These are phyloP conservation scores for Mucuna pruriens DNA, from an alignment of 306 rosid species.

Conservation along the genomic window DNA sequence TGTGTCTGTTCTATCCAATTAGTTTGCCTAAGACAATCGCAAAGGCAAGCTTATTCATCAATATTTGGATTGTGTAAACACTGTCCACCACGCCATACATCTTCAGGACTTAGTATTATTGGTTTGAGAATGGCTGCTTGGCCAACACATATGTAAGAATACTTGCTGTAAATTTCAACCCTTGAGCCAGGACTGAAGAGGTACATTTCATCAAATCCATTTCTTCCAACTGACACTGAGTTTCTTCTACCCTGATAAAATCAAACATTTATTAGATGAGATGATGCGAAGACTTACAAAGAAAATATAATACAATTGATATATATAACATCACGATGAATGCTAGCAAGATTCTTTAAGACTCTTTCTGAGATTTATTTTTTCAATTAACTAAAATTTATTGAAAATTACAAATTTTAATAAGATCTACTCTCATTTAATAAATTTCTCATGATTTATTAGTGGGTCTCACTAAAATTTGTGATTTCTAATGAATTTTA, in stretches of 20 bases:
- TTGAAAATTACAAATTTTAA: too few relatives aligned
- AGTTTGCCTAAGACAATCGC: constrained; percentile 7
- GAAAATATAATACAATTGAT: not conserved
- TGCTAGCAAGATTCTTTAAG: too few relatives aligned
- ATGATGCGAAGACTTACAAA: not conserved
- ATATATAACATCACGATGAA: not conserved
- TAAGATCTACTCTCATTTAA: too few relatives aligned
- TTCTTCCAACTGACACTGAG: constrained; percentile 72
- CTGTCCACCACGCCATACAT: constrained; percentile 70
- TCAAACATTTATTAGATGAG: not conserved
- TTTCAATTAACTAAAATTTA: too few relatives aligned
- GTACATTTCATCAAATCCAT: constrained; percentile 77
- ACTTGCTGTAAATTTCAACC: constrained; percentile 60
- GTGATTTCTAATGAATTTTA: too few relatives aligned
- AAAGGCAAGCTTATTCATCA: not conserved
- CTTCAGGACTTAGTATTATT: constrained; percentile 52
- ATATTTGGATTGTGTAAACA: constrained; percentile 74
- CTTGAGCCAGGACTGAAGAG: constrained; percentile 81
- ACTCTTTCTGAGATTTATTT: too few relatives aligned
- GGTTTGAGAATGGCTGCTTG: constrained; percentile 78
- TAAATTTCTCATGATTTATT: too few relatives aligned
- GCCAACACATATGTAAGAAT: constrained; percentile 70
- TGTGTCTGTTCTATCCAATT: not conserved
- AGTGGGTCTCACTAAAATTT: too few relatives aligned
- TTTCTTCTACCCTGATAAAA: constrained; percentile 86